Conservation (phyloP, 164 flowering plant species). For the Warburgia ugandensis region DNA sequence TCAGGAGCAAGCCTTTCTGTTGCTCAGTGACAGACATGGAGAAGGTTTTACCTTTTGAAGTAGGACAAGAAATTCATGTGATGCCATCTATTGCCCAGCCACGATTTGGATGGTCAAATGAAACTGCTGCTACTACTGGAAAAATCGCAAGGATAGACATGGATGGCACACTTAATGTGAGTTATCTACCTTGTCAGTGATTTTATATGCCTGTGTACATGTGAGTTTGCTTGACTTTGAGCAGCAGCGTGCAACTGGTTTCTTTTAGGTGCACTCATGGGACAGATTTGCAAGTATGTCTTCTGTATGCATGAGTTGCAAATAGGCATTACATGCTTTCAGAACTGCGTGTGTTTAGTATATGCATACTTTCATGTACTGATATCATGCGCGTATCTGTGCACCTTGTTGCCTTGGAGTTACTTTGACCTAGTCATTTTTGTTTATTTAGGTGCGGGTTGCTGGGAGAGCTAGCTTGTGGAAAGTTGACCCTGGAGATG, state of each 20-base stretch:
- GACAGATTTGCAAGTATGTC: too few species aligned
- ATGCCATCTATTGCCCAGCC: conserved; percentile 75
- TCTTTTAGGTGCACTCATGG: too few species aligned
- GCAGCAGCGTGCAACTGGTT: too few species aligned
- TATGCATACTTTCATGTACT: too few species aligned
- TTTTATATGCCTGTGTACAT: not conserved
- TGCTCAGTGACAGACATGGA: conserved; percentile 97
- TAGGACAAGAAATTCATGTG: conserved; percentile 87
- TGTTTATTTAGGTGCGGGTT: conserved; percentile 53
- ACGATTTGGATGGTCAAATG: conserved; percentile 96
- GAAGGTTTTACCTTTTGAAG: conserved; percentile 79
- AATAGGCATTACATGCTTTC: too few species aligned
- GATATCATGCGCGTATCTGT: too few species aligned
- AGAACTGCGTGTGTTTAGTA: too few species aligned
- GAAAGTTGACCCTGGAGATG: conserved; percentile 98
- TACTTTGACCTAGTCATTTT: too few species aligned
- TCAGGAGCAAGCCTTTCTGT: conserved; percentile 84
- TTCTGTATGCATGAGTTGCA: too few species aligned
- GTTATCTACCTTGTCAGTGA: conserved; percentile 10
- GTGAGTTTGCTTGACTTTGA: not conserved
- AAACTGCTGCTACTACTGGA: conserved; percentile 84
- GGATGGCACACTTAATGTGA: conserved; percentile 95
- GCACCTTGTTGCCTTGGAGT: not conserved
- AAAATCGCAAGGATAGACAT: conserved; percentile 83
- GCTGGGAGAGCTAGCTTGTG: conserved; percentile 70